Evolutionary conservation across 2,329 filamentous ascomycete genomes (phyloP).

Genomic region (Fusarium coicis): DNA sequence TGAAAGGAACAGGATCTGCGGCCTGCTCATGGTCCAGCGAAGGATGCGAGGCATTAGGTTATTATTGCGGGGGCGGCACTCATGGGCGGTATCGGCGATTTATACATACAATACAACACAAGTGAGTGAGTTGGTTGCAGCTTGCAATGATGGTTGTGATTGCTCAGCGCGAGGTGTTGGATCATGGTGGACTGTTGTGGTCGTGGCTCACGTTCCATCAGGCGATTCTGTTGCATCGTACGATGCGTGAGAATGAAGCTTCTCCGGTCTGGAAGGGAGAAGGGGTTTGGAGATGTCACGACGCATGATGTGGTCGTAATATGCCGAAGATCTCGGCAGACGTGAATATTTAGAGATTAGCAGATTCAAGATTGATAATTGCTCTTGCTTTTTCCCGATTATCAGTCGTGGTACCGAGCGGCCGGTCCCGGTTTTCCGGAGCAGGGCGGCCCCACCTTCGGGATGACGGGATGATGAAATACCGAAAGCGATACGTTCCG

Average conservation of each 20-base stretch:
- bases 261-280: slow-evolving; percentile 13
- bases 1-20: slow-evolving; percentile 42
- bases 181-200: slow-evolving; percentile 35
- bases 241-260: slow-evolving; percentile 22
- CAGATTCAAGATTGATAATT: neutral
- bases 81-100: slow-evolving; percentile 39
- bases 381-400: neutral
- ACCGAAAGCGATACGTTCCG: neutral
- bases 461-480: neutral
- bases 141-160: neutral
- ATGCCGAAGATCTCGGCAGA: neutral
- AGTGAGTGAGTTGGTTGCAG: neutral
- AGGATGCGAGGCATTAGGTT: slow-evolving; percentile 44
- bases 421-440: slow-evolving; percentile 6
- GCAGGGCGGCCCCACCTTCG: slow-evolving; percentile 9
- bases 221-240: slow-evolving; percentile 36
- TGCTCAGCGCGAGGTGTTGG: slow-evolving; percentile 11
- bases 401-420: neutral
- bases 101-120: slow-evolving; percentile 29
- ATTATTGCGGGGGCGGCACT: slow-evolving; percentile 14
- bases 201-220: slow-evolving; percentile 30
- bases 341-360: neutral
- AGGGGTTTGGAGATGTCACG: neutral
- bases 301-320: neutral
- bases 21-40: slow-evolving; percentile 45